Conservation (phyloP, 1,139 yeast genomes). For the Lizanozyma gosingica region DNA sequence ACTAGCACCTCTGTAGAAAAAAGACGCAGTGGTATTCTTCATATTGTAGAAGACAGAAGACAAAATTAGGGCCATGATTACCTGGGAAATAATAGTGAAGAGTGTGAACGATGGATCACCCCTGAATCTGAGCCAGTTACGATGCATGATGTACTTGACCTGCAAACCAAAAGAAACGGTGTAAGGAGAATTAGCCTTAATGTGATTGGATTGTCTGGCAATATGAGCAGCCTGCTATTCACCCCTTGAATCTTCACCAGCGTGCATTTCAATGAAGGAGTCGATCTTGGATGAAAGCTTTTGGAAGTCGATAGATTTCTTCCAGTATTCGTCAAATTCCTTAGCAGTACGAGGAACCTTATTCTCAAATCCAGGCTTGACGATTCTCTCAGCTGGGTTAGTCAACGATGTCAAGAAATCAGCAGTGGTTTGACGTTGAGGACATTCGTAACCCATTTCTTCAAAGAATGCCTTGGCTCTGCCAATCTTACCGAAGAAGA, state of each 20-base stretch:
- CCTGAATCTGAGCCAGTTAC: conserved; percentile 19
- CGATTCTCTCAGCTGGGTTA: conserved; percentile 58
- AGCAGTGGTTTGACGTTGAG: conserved; percentile 73
- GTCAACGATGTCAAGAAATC: conserved; percentile 76
- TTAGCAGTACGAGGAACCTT: conserved; percentile 19
- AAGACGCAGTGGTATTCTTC: conserved; percentile 38
- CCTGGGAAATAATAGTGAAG: conserved; percentile 18
- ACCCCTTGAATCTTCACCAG: conserved; percentile 9
- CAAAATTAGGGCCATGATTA: conserved; percentile 23
- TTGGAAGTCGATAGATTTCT: conserved; percentile 13
- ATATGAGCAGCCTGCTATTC: conserved; percentile 42
- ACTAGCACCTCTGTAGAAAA: conserved; percentile 49
- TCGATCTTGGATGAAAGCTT: conserved; percentile 13
- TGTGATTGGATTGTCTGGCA: conserved; percentile 49
- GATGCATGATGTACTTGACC: conserved; percentile 18
- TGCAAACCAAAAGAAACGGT: conserved; percentile 47
- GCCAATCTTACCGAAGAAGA: conserved; percentile 29
- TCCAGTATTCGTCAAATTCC: conserved; percentile 20
- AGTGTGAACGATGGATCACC: conserved; percentile 24
- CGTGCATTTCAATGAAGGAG: conserved; percentile 6
- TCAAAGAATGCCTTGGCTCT: conserved; percentile 36
- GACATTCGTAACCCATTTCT: conserved; percentile 48
- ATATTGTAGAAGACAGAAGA: conserved; percentile 48
- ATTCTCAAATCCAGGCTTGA: conserved; percentile 38
- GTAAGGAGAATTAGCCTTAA: conserved; percentile 49